phyloP scores from a whole-genome alignment of 2,329 filamentous ascomycete genomes.

The Cladosporium sp. region DNA sequence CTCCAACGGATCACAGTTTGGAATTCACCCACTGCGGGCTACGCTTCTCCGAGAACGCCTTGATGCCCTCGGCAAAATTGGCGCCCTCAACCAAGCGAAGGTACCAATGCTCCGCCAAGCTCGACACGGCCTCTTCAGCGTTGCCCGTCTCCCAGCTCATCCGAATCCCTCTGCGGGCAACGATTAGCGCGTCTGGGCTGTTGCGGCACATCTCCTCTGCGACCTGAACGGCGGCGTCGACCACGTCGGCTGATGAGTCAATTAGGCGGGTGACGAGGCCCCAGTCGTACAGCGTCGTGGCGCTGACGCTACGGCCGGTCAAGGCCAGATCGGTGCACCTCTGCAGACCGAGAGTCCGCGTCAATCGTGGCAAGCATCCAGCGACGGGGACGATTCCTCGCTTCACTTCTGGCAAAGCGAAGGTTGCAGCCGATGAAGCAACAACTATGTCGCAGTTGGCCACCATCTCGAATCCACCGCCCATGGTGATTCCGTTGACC shows the following conservation, averaged over 20 bases:
- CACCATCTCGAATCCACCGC: conserved; percentile 53
- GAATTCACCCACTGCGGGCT: conserved; percentile 45
- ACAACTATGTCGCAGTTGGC: conserved; percentile 51
- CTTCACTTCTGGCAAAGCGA: conserved; percentile 49
- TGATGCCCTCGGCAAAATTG: conserved; percentile 46
- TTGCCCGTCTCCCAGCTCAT: conserved; percentile 37
- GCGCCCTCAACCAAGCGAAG: conserved; percentile 38
- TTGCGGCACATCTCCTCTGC: conserved; percentile 32
- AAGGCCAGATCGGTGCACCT: conserved; percentile 45
- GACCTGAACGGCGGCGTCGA: conserved; percentile 33
- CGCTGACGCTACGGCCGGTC: conserved; percentile 41
- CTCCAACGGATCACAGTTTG: conserved; percentile 32
- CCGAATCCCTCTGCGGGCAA: conserved; percentile 36
- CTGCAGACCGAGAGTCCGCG: conserved; percentile 44
- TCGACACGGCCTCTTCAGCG: conserved; percentile 34
- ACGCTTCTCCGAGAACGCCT: conserved; percentile 48
- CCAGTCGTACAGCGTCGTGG: conserved; percentile 37
- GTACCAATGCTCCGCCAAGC: conserved; percentile 39
- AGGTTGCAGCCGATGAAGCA: conserved; percentile 46
- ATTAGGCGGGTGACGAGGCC: conserved; percentile 31
- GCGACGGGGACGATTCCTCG: conserved; percentile 50
- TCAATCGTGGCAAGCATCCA: conserved; percentile 47
- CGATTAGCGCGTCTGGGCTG: conserved; percentile 36
- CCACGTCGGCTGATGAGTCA: conserved; percentile 28
- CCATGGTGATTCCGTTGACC: conserved; percentile 52